These are phyloP conservation scores for Diaporthe sp. DNA, from an alignment of 2,329 filamentous ascomycete species.

Conservation along the genomic window DNA sequence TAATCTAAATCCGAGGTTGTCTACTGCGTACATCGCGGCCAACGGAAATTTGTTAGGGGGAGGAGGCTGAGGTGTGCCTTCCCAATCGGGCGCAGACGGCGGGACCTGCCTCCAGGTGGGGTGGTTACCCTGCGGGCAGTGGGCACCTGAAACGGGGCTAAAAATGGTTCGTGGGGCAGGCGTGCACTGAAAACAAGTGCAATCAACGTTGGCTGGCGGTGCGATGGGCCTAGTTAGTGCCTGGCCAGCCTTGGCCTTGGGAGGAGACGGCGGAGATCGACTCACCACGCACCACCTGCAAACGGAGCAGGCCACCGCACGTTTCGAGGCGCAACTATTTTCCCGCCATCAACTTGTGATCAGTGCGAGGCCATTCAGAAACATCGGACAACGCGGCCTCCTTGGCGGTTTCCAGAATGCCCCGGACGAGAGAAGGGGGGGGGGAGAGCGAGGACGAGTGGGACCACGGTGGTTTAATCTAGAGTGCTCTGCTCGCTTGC, in stretches of 20 bases:
- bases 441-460: neutral
- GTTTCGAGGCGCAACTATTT: slow-evolving; percentile 24
- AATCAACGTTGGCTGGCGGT: slow-evolving; percentile 13
- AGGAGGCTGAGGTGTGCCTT: slow-evolving; percentile 14
- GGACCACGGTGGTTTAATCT: slow-evolving; percentile 19
- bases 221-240: neutral
- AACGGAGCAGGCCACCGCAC: slow-evolving; percentile 12
- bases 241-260: neutral
- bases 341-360: slow-evolving; percentile 21
- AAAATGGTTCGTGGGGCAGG: slow-evolving; percentile 28
- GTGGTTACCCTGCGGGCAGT: slow-evolving; percentile 1
- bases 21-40: neutral
- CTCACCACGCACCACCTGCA: neutral
- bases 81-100: slow-evolving; percentile 4
- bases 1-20: slow-evolving; percentile 1
- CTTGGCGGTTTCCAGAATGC: slow-evolving; percentile 26
- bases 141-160: slow-evolving; percentile 24
- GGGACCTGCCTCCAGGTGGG: slow-evolving; percentile 3
- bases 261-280: neutral
- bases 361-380: slow-evolving; percentile 29
- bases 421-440: neutral
- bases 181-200: slow-evolving; percentile 22
- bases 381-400: slow-evolving; percentile 22
- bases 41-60: slow-evolving; percentile 26
- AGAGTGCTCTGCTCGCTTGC: neutral